Evolutionary conservation across 495 filamentous ascomycete species (phyloP), one percentile per base, ranked within the genome.

Genomic region (Talaromyces trachyspermus): DNA sequence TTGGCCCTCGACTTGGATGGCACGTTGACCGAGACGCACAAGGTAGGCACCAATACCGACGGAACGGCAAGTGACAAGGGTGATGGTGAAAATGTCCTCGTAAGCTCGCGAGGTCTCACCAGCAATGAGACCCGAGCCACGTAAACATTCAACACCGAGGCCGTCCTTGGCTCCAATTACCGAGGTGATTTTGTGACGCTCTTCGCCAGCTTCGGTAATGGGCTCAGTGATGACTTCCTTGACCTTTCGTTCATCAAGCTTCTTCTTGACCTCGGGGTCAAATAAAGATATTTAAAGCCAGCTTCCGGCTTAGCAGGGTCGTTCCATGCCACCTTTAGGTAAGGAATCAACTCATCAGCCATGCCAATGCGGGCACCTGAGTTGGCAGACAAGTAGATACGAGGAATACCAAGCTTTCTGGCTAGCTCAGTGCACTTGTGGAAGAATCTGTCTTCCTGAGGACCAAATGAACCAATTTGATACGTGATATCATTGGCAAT

Each of bases 401-500:
- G 84, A 15, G 92, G 92, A 60, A 98, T 95, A 39, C 92, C 92
- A 44, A 95, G 70, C 69, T 85, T 89, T 51, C 90, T 77, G 44
- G 92, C 92, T 49, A 96, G 75, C 67, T 98, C 90, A 10, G 92
- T 95, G 69, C 92, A 98, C 77, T 96, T 96, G 73, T 89, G 82
- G 81, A 98, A 98, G 81, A 95, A 98, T 54, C 86, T 85, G 65
- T 98, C 92, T 71, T 98, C 92, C 65, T 80, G 79, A 14, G 92
- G 92, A 43, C 92, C 92, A 65, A 98, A 98, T 12, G 88, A 95
- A 57, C 92, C 92, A 56, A 97, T 98, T 75, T 92, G 92, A 76
- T 87, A 97, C 18, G 92, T 98, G 67, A 98, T 97, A 61, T 98
- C 92, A 74, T 98, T 98, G 76, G 92, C 89, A 46, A 98, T 83